These are phyloP conservation scores for Skeletonema costatum DNA, from an alignment of 108 stramenopile genomes.

Conservation along the genomic window DNA sequence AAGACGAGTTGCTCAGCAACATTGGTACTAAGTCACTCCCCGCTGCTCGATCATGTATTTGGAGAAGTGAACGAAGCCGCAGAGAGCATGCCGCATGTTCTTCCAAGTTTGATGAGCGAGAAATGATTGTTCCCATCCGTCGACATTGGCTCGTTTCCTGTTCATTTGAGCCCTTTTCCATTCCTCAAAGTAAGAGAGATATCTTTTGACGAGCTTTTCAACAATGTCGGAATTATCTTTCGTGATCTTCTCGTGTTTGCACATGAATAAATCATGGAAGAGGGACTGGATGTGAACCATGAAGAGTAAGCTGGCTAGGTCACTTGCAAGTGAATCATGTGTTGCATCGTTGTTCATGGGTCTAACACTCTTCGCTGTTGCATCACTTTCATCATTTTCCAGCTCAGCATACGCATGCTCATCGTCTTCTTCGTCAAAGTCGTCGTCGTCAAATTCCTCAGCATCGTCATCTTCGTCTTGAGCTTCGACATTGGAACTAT, in stretches of 20 bases:
- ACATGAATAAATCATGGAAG: not conserved
- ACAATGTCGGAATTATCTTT: not conserved
- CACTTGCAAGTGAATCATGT: not conserved
- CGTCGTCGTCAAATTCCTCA: not conserved
- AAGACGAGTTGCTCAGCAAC: not conserved
- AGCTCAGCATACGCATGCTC: not conserved
- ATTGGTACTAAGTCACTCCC: not conserved
- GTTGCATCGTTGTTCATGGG: not conserved
- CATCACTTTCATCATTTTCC: not conserved
- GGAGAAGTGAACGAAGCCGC: not conserved
- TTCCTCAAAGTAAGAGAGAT: not conserved
- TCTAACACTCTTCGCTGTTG: not conserved
- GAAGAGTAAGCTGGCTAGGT: not conserved
- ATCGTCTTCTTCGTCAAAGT: not conserved
- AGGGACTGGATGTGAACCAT: not conserved
- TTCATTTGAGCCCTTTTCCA: not conserved
- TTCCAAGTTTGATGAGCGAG: not conserved
- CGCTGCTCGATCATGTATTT: not conserved
- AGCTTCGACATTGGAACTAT: not conserved
- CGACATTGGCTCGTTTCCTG: not conserved
- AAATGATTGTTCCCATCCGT: not conserved
- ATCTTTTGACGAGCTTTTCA: not conserved
- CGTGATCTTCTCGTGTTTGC: not conserved
- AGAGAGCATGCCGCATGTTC: not conserved
- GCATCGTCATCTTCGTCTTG: not conserved